Evolutionary conservation across 345 rosid species (phyloP).

Genomic region (Garcia nutans): DNA sequence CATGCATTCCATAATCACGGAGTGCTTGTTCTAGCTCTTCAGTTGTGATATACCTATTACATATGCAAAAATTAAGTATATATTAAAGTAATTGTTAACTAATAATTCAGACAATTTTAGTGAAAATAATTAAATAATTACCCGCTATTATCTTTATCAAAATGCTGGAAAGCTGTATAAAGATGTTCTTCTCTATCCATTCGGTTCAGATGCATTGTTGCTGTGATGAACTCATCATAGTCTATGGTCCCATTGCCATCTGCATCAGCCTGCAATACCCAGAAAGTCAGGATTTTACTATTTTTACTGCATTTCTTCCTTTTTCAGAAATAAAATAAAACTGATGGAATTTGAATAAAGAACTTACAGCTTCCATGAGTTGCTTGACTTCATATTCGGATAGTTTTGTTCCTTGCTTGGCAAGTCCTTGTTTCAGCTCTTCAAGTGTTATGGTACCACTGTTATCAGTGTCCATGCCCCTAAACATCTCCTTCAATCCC

Average conservation of each 20-base stretch:
- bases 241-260: constrained; percentile 82
- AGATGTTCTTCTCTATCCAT: constrained; percentile 79
- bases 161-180: constrained; percentile 77
- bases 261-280: constrained; percentile 65
- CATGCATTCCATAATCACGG: constrained; percentile 72
- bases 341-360: neutral
- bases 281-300: too few relatives aligned
- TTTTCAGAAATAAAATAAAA: neutral
- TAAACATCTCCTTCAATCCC: constrained; percentile 97
- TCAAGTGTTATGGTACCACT: constrained; percentile 95
- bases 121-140: constrained; percentile 3
- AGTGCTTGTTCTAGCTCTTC: constrained; percentile 96
- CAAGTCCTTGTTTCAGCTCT: constrained; percentile 86
- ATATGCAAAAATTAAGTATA: neutral
- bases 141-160: constrained; percentile 89
- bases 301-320: too few relatives aligned
- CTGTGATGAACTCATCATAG: constrained; percentile 76
- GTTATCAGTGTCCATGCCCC: constrained; percentile 76
- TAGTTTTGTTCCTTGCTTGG: constrained; percentile 86
- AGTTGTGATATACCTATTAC: constrained; percentile 60
- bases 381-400: constrained; percentile 85
- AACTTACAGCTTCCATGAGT: constrained; percentile 90
- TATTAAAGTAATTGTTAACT: neutral
- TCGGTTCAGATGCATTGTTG: constrained; percentile 79
- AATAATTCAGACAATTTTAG: neutral